These are phyloP conservation scores for Claviceps sp. DNA, from an alignment of 2,329 filamentous ascomycete genomes.

Conservation along the genomic window DNA sequence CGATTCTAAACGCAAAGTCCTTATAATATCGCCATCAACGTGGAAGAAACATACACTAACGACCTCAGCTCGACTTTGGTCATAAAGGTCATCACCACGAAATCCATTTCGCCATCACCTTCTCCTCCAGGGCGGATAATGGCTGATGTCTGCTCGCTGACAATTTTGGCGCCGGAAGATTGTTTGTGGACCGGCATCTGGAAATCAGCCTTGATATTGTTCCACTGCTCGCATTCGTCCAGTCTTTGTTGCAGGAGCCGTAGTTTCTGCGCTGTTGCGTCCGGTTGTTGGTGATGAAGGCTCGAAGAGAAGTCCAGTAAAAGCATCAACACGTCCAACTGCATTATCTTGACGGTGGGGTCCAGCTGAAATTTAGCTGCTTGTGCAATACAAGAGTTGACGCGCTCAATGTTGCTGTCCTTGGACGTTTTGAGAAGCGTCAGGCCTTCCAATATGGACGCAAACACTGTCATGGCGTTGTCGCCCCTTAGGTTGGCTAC, in stretches of 20 bases:
- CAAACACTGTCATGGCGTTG: constrained; percentile 49
- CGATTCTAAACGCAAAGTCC: constrained; percentile 3
- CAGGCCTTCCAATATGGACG: constrained; percentile 55
- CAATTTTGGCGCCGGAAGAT: constrained; percentile 30
- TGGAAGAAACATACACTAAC: constrained; percentile 31
- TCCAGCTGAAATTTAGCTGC: constrained; percentile 59
- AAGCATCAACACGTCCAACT: constrained; percentile 51
- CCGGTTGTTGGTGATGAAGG: constrained; percentile 47
- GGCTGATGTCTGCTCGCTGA: constrained; percentile 43
- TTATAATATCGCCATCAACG: background rate
- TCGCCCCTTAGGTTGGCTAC: constrained; percentile 49
- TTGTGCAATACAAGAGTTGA: constrained; percentile 61
- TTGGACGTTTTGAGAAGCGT: constrained; percentile 51
- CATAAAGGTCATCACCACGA: constrained; percentile 46
- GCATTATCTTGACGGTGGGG: constrained; percentile 46
- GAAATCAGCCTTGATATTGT: constrained; percentile 33
- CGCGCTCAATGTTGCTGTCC: constrained; percentile 52
- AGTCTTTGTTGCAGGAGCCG: constrained; percentile 46
- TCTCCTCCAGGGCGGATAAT: constrained; percentile 35
- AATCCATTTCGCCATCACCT: constrained; percentile 33
- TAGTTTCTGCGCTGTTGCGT: constrained; percentile 46
- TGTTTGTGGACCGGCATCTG: constrained; percentile 43
- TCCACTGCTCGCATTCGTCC: constrained; percentile 42
- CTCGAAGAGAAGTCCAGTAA: constrained; percentile 59
- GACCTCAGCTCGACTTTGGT: constrained; percentile 44